Conservation (phyloP, 2,329 filamentous ascomycete species). For the Aspergillus sp. region DNA sequence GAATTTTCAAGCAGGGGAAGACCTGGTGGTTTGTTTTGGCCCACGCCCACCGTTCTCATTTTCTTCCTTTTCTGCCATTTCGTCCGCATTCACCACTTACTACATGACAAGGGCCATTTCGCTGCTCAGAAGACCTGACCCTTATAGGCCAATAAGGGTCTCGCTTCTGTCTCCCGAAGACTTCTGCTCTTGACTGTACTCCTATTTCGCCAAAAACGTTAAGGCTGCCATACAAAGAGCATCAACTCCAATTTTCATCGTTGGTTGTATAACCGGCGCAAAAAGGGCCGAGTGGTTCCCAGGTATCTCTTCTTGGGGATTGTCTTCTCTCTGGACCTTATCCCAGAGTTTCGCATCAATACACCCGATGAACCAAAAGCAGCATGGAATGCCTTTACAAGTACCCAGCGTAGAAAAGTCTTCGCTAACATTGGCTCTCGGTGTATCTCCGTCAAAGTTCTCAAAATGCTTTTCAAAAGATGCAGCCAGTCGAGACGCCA, state of each 20-base stretch:
- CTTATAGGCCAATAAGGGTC: too few species aligned
- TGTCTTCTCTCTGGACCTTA: conserved; percentile 34
- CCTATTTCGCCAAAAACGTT: conserved; percentile 24
- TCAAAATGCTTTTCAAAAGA: conserved; percentile 44
- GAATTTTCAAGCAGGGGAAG: too few species aligned
- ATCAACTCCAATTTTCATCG: conserved; percentile 46
- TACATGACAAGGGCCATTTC: too few species aligned
- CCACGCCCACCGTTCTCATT: too few species aligned
- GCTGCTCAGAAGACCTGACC: too few species aligned
- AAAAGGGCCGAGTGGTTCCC: conserved; percentile 55
- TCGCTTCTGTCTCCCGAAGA: too few species aligned
- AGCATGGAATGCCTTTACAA: conserved; percentile 41
- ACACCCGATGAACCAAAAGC: conserved; percentile 52
- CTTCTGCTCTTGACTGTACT: too few species aligned
- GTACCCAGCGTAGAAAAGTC: conserved; percentile 53
- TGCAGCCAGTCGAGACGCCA: conserved; percentile 37
- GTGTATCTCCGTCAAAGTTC: conserved; percentile 24
- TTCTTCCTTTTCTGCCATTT: too few species aligned
- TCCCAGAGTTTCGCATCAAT: conserved; percentile 46
- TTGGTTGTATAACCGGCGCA: conserved; percentile 52
- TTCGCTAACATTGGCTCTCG: conserved; percentile 40
- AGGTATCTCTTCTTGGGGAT: conserved; percentile 41
- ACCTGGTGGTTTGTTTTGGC: too few species aligned
- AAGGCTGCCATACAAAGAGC: conserved; percentile 46
- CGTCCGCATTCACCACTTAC: too few species aligned